A percentile compares a stretch with the other conserved stretches of the same genome.
phyloP scores from a whole-genome alignment of 495 filamentous ascomycete genomes.

The Hypoxylon perforatum region DNA sequence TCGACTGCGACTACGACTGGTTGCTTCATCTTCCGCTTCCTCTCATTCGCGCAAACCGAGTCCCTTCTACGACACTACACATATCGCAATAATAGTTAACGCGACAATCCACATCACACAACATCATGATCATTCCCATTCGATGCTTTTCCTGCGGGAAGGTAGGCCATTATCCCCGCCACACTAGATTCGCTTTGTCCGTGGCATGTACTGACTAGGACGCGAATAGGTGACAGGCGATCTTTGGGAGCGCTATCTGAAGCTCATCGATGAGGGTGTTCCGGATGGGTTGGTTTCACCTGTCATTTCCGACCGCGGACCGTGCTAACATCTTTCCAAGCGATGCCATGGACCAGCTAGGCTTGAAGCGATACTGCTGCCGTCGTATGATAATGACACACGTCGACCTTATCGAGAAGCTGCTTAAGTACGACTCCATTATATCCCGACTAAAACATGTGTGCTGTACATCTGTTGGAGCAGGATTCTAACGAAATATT shows the following conservation, averaged over 20 bases:
- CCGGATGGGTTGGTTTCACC: conserved; percentile 74
- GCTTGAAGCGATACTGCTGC: conserved; percentile 96
- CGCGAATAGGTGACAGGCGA: conserved; percentile 85
- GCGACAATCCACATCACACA: conserved; percentile 4
- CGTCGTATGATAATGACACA: conserved; percentile 99
- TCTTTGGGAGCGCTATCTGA: conserved; percentile 94
- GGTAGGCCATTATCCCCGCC: conserved; percentile 59
- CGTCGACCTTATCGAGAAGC: conserved; percentile 97
- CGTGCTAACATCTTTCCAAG: conserved; percentile 55
- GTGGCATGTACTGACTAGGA: conserved; percentile 8
- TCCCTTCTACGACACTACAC: conserved; percentile 5
- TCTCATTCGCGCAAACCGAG: not conserved
- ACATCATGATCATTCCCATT: conserved; percentile 95
- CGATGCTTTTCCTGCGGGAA: conserved; percentile 99
- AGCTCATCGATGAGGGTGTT: conserved; percentile 80
- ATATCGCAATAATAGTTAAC: conserved; percentile 1
- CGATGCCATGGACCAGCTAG: conserved; percentile 92
- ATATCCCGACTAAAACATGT: not conserved
- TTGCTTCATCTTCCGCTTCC: not conserved
- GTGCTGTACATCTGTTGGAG: not conserved
- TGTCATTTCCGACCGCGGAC: not conserved
- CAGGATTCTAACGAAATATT: conserved; percentile 27
- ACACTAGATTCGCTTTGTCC: conserved; percentile 8
- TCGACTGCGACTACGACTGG: not conserved
- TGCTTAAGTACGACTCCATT: conserved; percentile 77